Evolutionary conservation across 1,284 basidiomycete species (phyloP), one percentile per base, ranked within the genome.

Genomic region (Irpex rosettiformis): DNA sequence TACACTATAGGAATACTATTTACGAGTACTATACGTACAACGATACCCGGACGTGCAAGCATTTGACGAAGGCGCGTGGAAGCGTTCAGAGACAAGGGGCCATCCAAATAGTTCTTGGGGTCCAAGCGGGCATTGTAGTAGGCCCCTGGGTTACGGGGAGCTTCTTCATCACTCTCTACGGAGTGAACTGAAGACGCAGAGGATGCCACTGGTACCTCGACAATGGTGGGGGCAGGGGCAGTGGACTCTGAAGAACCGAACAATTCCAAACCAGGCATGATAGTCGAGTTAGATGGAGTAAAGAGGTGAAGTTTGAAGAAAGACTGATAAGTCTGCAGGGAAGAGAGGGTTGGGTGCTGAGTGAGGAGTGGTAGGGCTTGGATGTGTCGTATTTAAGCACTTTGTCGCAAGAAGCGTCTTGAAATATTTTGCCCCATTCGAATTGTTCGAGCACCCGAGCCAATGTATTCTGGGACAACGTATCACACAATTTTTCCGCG

Each of bases 41-140:
- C 84, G 57, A 91, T 90, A 30, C 88, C 88, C 6, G 88, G 88
- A 47, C 88, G 77, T 6, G 86, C 87, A 27, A 91, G 82, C 83
- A 90, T 79, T 67, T 91, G 88, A 51, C 88, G 81, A 54, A 91
- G 80, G 47, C 88, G 83, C 2, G 88, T 91, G 7, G 86, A 77
- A 16, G 88, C 79, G 66, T 89, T 85, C 60, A 72, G 70, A 2
- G 88, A 89, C 2, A 89, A 72, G 11, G 86, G 82, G 3, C 87
- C 88, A 18, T 88, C 80, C 45, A 88, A 72, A 72, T 77, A 89
- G 70, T 89, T 88, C 67, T 80, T 79, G 42, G 86, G 84, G 71
- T 88, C 85, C 25, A 86, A 69, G 47, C 84, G 84, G 30, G 85
- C 56, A 66, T 84, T 84, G 72, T 80, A 79, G 71, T 84, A 84